Base-by-base conservation (phyloP, 495 filamentous ascomycete species). In the Amphirosellinia nigrospora region DNA sequence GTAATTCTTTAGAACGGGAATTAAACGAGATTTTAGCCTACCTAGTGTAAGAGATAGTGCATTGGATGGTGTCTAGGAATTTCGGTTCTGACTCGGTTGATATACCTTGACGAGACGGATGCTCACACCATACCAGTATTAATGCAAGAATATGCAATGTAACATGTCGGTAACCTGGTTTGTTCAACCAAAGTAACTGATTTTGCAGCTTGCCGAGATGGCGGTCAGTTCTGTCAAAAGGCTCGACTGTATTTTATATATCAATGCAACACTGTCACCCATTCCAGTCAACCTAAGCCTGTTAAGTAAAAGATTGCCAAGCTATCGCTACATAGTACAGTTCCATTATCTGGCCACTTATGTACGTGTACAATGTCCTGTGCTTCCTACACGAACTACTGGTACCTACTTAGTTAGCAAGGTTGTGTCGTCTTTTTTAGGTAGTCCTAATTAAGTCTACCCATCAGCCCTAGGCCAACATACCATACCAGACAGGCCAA, bases 381-480 rank as follows among this genome's bases (percentile, higher is more conserved):
- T 58, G 32, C 32, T 36, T 3, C 4, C 11, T 58, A 36, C 2
- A 19, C 16, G 30, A n/a, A 62, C 1, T 61, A 19, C n/a, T n/a
- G n/a, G n/a, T n/a, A n/a, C n/a, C n/a, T n/a, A n/a, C n/a, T n/a
- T n/a, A 26, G 39, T n/a, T 62, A 45, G 39, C 2, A 43, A 30
- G 38, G 36, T 64, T 64, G 61, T 50, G 43, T 32, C 13, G 61
- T 64, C 61, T 52, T 64, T 64, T 64, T 64, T 48, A 50, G 61
- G n/a, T n/a, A 30, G n/a, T 39, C 7, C 46, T 38, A 23, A 9
- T 45, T 16, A 6, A 16, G 1, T 16, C 23, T 63, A 9, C 28
- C 19, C 43, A 64, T 32, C 61, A 64, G 26, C 43, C 59, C 59
- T 34, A 39, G 34, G 26, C 56, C 36, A 26, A 38, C 32, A 21